Conservation (phyloP, 139 green algal species). For the Axilococcus clingmanii region DNA sequence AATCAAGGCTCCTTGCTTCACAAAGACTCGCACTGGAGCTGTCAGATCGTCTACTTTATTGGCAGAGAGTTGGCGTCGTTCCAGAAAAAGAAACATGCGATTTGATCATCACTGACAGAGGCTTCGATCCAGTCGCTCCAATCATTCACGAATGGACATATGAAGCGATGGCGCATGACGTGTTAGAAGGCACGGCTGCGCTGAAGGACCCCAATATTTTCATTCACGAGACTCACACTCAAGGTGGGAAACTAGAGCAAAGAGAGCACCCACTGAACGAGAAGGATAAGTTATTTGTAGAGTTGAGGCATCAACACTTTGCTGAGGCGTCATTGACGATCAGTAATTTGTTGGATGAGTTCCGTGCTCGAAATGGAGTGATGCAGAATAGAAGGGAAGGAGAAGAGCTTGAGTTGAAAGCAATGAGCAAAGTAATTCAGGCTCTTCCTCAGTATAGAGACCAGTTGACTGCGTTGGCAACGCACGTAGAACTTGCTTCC, state of each 20-base stretch:
- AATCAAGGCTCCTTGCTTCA: constrained; percentile 34
- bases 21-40: constrained; percentile 61
- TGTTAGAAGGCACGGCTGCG: constrained; percentile 40
- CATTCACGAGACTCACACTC: constrained; percentile 44
- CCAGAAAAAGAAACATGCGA: constrained; percentile 68
- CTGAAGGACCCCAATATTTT: constrained; percentile 58
- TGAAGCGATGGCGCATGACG: constrained; percentile 86
- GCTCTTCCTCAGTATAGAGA: constrained; percentile 83
- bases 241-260: constrained; percentile 46
- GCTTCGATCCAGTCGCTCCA: constrained; percentile 74
- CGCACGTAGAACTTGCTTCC: constrained; percentile 78
- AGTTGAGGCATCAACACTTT: constrained; percentile 88
- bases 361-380: constrained; percentile 60
- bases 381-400: constrained; percentile 3
- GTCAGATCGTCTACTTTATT: constrained; percentile 30
- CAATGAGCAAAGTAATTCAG: constrained; percentile 61
- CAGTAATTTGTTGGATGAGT: constrained; percentile 43
- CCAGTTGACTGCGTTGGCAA: constrained; percentile 57
- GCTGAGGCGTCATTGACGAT: constrained; percentile 50
- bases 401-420: constrained; percentile 30
- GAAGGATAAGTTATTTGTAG: constrained; percentile 56
- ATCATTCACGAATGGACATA: constrained; percentile 98
- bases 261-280: constrained; percentile 74
- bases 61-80: constrained; percentile 36
- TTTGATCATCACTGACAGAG: constrained; percentile 84